Conservation (phyloP, 2,329 filamentous ascomycete species). For the Verticillium tricorpus region DNA sequence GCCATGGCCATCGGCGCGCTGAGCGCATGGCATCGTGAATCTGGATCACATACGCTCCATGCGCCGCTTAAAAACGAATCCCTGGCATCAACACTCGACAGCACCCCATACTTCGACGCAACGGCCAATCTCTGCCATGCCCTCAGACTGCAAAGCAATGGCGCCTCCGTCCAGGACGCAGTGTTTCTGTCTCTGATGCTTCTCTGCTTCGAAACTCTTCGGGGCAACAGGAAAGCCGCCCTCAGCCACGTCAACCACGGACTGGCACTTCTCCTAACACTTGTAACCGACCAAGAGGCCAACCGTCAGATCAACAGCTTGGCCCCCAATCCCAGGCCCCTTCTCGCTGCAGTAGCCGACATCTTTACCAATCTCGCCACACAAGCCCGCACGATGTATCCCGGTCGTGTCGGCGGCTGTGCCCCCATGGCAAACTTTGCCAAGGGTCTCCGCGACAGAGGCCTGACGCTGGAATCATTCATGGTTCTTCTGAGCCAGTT, state of each 20-base stretch:
- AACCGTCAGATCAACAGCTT: constrained; percentile 9
- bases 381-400: constrained; percentile 18
- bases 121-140: constrained; percentile 29
- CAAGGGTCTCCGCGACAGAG: constrained; percentile 13
- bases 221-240: constrained; percentile 24
- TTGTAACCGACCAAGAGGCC: constrained; percentile 20
- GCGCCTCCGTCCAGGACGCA: constrained; percentile 20
- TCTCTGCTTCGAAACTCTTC: constrained; percentile 24
- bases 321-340: constrained; percentile 18
- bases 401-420: constrained; percentile 13
- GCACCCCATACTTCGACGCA: constrained; percentile 25
- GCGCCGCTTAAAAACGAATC: constrained; percentile 1
- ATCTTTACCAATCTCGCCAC: constrained; percentile 16
- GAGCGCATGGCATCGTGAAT: constrained; percentile 17
- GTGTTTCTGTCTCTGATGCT: constrained; percentile 26
- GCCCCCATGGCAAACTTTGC: constrained; percentile 18
- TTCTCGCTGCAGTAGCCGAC: constrained; percentile 17
- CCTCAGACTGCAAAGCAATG: constrained; percentile 22
- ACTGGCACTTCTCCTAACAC: constrained; percentile 24
- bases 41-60: constrained; percentile 5
- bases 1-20: constrained; percentile 26
- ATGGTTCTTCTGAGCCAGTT: constrained; percentile 18
- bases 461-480: constrained; percentile 21
- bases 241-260: constrained; percentile 31
- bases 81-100: neutral